Evolutionary conservation across 2,329 filamentous ascomycete species (phyloP), one percentile per base, ranked within the genome.

Genomic region (Diatrype stigma): DNA sequence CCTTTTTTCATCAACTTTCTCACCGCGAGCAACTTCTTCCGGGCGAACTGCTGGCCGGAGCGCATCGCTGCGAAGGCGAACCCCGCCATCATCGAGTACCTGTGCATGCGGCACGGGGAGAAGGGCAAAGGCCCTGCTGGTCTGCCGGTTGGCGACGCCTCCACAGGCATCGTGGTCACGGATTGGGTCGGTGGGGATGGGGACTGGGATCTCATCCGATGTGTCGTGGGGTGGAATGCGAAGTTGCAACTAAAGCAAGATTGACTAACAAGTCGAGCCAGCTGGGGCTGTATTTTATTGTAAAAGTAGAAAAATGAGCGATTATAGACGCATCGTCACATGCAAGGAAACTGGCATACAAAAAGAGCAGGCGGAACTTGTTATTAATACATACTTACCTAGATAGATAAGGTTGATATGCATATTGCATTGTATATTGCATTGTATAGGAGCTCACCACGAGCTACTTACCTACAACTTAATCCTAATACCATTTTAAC

Each of bases 11-110:
- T 97, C 69, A 99, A 97, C 70, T 97, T 96, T 67, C 70, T 96
- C 55, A 90, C 81, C 59, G 94, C 87, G 1, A 93, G 87, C 68
- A 96, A 96, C 73, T 97, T 97, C 74, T 97, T 93, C 85, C 92
- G 90, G 58, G 77, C 86, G 1, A 84, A 82, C 50, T 96, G 91
- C 70, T 99, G 94, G 94, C 94, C 94, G 0, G 92, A 96, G 69
- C 86, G 82, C 63, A 90, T 99, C 67, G 93, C 94, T 1, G 86
- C 84, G 19, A 90, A 88, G 72, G 79, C 96, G 46, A 97, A 97
- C 73, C 89, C 92, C 17, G 84, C 86, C 2, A 80, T 85, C 49
- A 67, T 85, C 51, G 81, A 85, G 60, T 82, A 85, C 64, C 68
- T 86, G 26, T 86, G 82, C 64, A 70, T 74, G 56, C 70, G 70